Evolutionary conservation across 1,284 basidiomycete species (phyloP).

Genomic region (Phylloporus sp.): DNA sequence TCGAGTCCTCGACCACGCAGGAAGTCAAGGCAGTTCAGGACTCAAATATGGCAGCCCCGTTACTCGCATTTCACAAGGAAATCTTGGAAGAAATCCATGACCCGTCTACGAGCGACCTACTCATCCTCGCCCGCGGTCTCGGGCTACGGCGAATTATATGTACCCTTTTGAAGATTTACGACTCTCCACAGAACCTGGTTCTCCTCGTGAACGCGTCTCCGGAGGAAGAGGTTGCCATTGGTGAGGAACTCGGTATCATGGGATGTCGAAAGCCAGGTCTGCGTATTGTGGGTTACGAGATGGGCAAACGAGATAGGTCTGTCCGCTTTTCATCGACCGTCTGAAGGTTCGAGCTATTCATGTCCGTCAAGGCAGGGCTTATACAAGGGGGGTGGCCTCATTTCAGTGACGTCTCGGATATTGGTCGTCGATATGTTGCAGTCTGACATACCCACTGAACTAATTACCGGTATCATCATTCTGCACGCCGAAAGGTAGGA

Average conservation of each 20-base stretch:
- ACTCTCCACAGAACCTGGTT: constrained; percentile 84
- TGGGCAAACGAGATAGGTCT: constrained; percentile 78
- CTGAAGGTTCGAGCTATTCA: constrained; percentile 1
- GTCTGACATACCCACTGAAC: constrained; percentile 79
- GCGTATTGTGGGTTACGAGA: constrained; percentile 85
- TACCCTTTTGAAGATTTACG: constrained; percentile 90
- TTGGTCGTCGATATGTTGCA: constrained; percentile 96
- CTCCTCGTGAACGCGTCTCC: constrained; percentile 87
- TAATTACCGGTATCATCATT: constrained; percentile 94
- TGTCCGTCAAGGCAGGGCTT: constrained; percentile 66
- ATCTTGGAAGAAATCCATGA: constrained; percentile 73
- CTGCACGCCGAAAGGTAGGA: constrained; percentile 88
- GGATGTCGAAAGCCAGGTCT: constrained; percentile 89
- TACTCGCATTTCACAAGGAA: constrained; percentile 68
- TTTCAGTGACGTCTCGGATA: constrained; percentile 94
- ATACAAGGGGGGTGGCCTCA: constrained; percentile 87
- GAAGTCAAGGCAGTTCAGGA: neutral
- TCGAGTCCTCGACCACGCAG: neutral
- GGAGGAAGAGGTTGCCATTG: constrained; percentile 91
- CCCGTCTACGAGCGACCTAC: constrained; percentile 80
- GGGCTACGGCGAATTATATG: constrained; percentile 84
- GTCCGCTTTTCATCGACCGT: neutral
- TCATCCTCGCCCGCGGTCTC: constrained; percentile 87
- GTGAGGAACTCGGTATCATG: constrained; percentile 91
- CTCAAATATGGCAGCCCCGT: constrained; percentile 30